Evolutionary conservation across 805 yeast genomes (phyloP).

Genomic region (Candida suzukii): DNA sequence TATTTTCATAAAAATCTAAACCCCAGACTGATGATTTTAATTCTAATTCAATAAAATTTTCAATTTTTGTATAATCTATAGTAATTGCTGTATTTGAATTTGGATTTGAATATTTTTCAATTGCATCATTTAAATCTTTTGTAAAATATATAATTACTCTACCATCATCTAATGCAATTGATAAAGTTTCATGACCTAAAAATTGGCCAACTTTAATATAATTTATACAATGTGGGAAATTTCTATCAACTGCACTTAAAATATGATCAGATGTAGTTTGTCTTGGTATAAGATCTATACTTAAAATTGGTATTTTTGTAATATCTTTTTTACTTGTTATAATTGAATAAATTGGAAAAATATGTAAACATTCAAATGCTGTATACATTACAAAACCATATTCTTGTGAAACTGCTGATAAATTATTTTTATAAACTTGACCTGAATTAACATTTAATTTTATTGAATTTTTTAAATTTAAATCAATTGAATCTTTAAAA

Average conservation of each 20-base stretch:
- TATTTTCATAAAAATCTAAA: conserved; percentile 34
- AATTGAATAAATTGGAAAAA: conserved; percentile 28
- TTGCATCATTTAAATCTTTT: neutral
- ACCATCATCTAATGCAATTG: conserved; percentile 52
- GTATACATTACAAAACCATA: conserved; percentile 16
- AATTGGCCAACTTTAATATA: conserved; percentile 33
- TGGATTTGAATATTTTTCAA: conserved; percentile 5
- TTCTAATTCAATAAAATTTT: conserved; percentile 16
- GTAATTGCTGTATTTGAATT: conserved; percentile 4
- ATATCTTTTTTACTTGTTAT: conserved; percentile 24
- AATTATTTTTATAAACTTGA: conserved; percentile 35
- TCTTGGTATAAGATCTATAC: conserved; percentile 35
- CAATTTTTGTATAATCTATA: no score
- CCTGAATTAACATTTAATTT: conserved; percentile 19
- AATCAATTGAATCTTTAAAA: conserved; percentile 25
- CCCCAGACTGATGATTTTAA: conserved; percentile 54
- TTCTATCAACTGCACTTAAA: conserved; percentile 36
- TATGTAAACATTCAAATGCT: conserved; percentile 26
- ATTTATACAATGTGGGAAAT: conserved; percentile 51
- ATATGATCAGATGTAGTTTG: conserved; percentile 34
- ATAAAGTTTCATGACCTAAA: conserved; percentile 34
- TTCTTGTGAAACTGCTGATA: conserved; percentile 5
- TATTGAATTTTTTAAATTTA: conserved; percentile 10
- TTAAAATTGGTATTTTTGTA: conserved; percentile 14
- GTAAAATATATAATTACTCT: conserved; percentile 29